These are phyloP conservation scores for Monilinia aucupariae DNA, from an alignment of 2,329 filamentous ascomycete species.

Conservation along the genomic window DNA sequence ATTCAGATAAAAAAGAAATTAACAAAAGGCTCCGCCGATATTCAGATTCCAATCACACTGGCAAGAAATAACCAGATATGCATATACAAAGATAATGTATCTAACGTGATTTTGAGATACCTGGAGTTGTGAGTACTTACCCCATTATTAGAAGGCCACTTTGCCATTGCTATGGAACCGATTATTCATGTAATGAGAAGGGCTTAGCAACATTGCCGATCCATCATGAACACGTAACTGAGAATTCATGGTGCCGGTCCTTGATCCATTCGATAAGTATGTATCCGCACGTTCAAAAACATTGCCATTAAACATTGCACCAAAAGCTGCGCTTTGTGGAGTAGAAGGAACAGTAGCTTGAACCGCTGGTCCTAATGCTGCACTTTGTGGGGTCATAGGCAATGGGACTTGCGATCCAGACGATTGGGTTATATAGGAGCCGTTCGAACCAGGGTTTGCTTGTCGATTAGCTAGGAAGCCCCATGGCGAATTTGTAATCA, in stretches of 20 bases:
- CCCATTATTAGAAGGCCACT: slow-evolving; percentile 23
- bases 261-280: slow-evolving; percentile 31
- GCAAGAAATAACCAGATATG: background rate
- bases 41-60: background rate
- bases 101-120: background rate
- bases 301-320: slow-evolving; percentile 32
- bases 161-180: slow-evolving; percentile 32
- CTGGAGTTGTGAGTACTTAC: background rate
- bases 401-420: slow-evolving; percentile 51
- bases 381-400: slow-evolving; percentile 84
- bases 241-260: slow-evolving; percentile 34
- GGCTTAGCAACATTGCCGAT: slow-evolving; percentile 29
- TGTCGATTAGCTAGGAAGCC: slow-evolving; percentile 42
- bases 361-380: slow-evolving; percentile 81
- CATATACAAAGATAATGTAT: background rate
- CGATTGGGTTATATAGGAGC: slow-evolving; percentile 29
- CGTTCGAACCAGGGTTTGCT: slow-evolving; percentile 25
- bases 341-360: slow-evolving; percentile 82
- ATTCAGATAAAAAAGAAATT: background rate
- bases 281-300: slow-evolving; percentile 35
- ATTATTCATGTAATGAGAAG: slow-evolving; percentile 25
- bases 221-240: slow-evolving; percentile 28
- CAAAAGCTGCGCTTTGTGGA: slow-evolving; percentile 38
- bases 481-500: slow-evolving; percentile 64
- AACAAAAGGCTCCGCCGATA: background rate